A percentile compares a stretch with the other conserved stretches of the same genome.
Conservation (phyloP, 352 stramenopile genomes). For the Phytophthora chlamydospora region DNA sequence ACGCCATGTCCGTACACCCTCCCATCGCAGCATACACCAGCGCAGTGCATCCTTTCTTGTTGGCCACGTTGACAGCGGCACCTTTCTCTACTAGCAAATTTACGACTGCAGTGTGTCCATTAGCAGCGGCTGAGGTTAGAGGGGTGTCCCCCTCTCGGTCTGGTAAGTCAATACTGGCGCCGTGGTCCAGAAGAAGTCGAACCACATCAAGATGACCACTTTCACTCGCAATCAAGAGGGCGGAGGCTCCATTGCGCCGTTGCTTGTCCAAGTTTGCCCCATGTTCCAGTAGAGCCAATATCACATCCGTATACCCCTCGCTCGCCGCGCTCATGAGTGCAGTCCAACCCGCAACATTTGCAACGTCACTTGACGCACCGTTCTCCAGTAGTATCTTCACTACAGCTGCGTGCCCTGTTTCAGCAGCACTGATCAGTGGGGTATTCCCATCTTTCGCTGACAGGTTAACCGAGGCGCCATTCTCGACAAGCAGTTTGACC, state of each 20-base stretch:
- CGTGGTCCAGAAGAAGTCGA: no score
- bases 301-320: no score
- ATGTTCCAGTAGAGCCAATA: no score
- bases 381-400: constrained; percentile 1
- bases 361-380: no score
- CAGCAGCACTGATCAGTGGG: neutral
- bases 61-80: constrained; percentile 1
- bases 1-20: neutral
- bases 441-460: neutral
- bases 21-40: neutral
- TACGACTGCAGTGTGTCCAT: neutral
- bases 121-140: neutral
- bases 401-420: neutral
- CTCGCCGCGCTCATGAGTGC: no score
- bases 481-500: constrained; percentile 2
- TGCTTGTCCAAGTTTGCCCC: no score
- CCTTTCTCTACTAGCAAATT: neutral
- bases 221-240: no score
- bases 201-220: no score
- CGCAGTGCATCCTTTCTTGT: neutral
- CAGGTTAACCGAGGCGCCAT: constrained; percentile 2
- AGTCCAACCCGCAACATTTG: no score
- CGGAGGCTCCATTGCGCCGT: no score
- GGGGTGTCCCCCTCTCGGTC: no score
- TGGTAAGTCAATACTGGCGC: no score